phyloP scores from a whole-genome alignment of 2,329 filamentous ascomycete genomes.

The Sarocladium strictum region DNA sequence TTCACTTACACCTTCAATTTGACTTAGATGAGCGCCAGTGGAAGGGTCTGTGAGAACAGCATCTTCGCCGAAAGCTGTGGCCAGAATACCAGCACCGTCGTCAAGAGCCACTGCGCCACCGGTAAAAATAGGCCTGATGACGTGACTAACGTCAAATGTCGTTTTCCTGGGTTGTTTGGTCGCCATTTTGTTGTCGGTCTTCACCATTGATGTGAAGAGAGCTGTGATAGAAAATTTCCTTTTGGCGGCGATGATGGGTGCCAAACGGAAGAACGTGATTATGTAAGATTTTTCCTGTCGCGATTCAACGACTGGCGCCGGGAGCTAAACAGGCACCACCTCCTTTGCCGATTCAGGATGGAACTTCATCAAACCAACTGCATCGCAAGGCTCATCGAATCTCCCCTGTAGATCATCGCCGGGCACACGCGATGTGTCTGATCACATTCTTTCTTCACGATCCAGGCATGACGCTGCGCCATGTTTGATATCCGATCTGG shows the following conservation, averaged over 20 bases:
- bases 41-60: constrained; percentile 78
- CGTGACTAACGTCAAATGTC: constrained; percentile 78
- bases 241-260: background rate
- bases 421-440: no score
- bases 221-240: constrained; percentile 11
- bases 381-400: no score
- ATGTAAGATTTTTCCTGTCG: background rate
- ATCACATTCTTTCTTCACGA: no score
- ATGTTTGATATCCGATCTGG: no score
- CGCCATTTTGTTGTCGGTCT: constrained; percentile 41
- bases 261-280: constrained; percentile 8
- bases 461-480: no score
- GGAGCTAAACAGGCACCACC: background rate
- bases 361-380: no score
- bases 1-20: constrained; percentile 73
- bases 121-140: constrained; percentile 89
- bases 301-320: background rate
- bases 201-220: constrained; percentile 9
- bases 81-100: constrained; percentile 73
- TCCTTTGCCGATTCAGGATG: background rate
- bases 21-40: constrained; percentile 74
- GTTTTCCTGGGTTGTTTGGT: constrained; percentile 66
- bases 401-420: no score
- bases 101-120: constrained; percentile 83
- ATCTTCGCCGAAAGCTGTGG: constrained; percentile 88